Percentiles rank a stretch among this genome's conserved stretches.
Conservation (phyloP, 345 rosid species). For the Populus deltoides region DNA sequence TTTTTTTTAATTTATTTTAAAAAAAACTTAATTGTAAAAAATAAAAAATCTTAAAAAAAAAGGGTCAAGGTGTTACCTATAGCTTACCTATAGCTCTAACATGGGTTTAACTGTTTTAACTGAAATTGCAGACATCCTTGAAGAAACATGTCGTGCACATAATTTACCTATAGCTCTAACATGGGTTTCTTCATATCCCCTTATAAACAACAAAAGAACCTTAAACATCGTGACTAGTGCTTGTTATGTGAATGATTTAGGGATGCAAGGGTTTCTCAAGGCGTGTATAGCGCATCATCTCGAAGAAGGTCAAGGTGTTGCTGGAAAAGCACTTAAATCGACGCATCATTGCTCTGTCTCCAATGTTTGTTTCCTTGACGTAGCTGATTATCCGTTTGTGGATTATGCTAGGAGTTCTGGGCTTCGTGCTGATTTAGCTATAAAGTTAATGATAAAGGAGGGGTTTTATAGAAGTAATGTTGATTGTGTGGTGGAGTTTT, state of each 20-base stretch:
- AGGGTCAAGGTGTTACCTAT: no score
- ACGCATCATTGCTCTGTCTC: neutral
- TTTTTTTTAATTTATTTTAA: no score
- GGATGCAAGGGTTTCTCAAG: neutral
- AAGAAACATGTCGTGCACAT: neutral
- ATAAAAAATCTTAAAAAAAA: no score
- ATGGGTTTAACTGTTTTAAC: neutral
- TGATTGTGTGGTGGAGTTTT: neutral
- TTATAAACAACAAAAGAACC: neutral
- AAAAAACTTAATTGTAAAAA: no score
- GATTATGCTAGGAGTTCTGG: neutral
- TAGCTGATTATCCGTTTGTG: neutral
- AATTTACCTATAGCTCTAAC: neutral
- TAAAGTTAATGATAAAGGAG: neutral
- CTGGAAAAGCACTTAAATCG: neutral
- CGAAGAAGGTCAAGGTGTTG: neutral
- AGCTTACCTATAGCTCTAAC: no score
- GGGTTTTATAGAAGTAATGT: neutral
- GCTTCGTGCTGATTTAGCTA: neutral
- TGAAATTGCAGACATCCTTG: neutral
- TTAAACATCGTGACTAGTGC: neutral
- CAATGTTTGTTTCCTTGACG: neutral
- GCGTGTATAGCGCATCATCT: neutral
- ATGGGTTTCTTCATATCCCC: neutral
- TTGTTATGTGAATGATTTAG: neutral